Conservation (phyloP, 352 stramenopile species). For the Pythium myriotylum region DNA sequence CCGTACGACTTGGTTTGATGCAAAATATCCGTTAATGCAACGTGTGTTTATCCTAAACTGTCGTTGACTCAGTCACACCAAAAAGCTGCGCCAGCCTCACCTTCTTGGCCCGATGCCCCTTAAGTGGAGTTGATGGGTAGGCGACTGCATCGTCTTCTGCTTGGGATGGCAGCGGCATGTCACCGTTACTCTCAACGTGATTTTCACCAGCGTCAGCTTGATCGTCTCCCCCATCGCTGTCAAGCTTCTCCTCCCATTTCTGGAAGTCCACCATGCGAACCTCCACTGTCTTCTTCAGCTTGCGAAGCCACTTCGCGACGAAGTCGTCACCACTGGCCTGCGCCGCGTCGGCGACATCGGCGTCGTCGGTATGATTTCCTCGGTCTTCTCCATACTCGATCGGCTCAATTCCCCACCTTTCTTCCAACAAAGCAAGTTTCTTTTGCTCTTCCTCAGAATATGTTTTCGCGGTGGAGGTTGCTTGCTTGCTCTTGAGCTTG, state of each 20-base stretch:
- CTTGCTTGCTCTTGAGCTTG: not conserved
- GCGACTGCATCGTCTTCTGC: conserved; percentile 18
- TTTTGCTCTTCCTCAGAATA: conserved; percentile 33
- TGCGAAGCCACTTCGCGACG: conserved; percentile 41
- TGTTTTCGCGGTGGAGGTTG: not conserved
- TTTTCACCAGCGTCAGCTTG: not conserved
- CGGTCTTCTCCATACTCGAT: not conserved
- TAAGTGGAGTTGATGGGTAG: conserved; percentile 13
- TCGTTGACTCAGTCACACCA: conserved; percentile 17
- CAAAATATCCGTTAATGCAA: not conserved
- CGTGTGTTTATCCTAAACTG: conserved; percentile 9
- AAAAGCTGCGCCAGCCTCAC: conserved; percentile 28
- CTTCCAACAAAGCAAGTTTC: conserved; percentile 35
- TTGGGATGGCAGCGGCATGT: conserved; percentile 17
- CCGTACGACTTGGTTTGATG: not conserved
- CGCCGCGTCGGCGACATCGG: conserved; percentile 2
- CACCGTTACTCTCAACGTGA: not conserved
- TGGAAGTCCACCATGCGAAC: conserved; percentile 44
- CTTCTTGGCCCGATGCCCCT: conserved; percentile 16
- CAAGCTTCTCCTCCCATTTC: conserved; percentile 16
- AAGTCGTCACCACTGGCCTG: not conserved
- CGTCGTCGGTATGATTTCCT: no score
- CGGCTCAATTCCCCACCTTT: conserved; percentile 27
- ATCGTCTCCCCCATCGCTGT: not conserved
- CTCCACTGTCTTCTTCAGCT: conserved; percentile 27